A percentile compares a stretch with the other conserved stretches of the same genome.
Conservation (phyloP, 2,329 filamentous ascomycete genomes). For the Alternaria atra region DNA sequence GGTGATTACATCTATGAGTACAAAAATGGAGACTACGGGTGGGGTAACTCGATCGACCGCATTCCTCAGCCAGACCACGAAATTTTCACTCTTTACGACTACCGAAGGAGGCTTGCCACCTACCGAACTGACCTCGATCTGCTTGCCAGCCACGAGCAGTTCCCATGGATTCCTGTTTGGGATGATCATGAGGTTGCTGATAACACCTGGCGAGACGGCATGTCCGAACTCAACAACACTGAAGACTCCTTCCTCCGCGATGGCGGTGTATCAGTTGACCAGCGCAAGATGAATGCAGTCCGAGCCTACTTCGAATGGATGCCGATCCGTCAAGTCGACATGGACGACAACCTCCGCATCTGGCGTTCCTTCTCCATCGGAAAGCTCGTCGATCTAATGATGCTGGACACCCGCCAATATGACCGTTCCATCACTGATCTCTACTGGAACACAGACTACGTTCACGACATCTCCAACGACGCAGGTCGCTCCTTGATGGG, state of each 20-base stretch:
- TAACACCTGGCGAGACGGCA: slow-evolving; percentile 55
- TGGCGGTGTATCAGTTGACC: slow-evolving; percentile 54
- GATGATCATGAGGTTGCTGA: slow-evolving; percentile 58
- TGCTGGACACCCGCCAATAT: slow-evolving; percentile 56
- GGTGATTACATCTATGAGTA: slow-evolving; percentile 58
- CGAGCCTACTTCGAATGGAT: slow-evolving; percentile 58
- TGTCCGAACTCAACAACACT: slow-evolving; percentile 54
- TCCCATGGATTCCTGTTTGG: slow-evolving; percentile 55
- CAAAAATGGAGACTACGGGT: slow-evolving; percentile 48
- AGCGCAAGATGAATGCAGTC: slow-evolving; percentile 59
- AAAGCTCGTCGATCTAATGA: slow-evolving; percentile 54
- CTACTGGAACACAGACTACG: slow-evolving; percentile 69
- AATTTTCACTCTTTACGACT: slow-evolving; percentile 56
- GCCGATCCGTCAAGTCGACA: slow-evolving; percentile 55
- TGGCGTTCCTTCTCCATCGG: slow-evolving; percentile 56
- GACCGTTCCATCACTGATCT: slow-evolving; percentile 56
- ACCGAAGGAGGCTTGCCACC: slow-evolving; percentile 53
- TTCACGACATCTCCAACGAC: slow-evolving; percentile 71
- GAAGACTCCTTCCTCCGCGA: slow-evolving; percentile 53
- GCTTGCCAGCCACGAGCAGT: slow-evolving; percentile 50
- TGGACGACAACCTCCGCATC: slow-evolving; percentile 55
- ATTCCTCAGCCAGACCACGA: slow-evolving; percentile 48
- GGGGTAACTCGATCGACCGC: slow-evolving; percentile 45
- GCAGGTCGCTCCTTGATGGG: slow-evolving; percentile 76
- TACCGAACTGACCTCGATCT: slow-evolving; percentile 55